These are phyloP conservation scores for Ophiostoma novo-ulmi DNA, from an alignment of 2,329 filamentous ascomycete genomes.

Conservation along the genomic window DNA sequence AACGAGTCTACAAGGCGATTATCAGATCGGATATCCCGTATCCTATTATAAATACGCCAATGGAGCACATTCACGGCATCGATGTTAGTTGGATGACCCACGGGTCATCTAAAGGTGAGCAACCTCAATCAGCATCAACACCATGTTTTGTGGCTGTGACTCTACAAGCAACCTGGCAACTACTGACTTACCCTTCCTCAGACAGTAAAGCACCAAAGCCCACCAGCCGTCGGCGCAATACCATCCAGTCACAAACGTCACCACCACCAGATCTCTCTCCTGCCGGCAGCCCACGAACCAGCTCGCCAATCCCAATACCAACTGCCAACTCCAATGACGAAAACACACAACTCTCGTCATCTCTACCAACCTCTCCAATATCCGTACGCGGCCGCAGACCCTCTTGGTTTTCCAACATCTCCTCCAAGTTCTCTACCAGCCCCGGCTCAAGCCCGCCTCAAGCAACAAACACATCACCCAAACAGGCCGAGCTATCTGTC, in stretches of 20 bases:
- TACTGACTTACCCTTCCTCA: slow-evolving; percentile 19
- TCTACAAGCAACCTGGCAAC: not conserved
- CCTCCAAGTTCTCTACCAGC: slow-evolving; percentile 76
- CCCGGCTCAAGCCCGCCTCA: slow-evolving; percentile 34
- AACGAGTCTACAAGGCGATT: not conserved
- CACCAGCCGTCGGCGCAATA: slow-evolving; percentile 30
- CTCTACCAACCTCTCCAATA: slow-evolving; percentile 13
- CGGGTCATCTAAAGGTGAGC: slow-evolving; percentile 70
- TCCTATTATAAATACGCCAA: slow-evolving; percentile 34
- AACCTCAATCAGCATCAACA: not conserved
- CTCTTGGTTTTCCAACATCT: slow-evolving; percentile 92
- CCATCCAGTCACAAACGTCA: slow-evolving; percentile 29
- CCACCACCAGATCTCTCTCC: slow-evolving; percentile 3
- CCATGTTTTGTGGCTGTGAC: not conserved
- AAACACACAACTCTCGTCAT: slow-evolving; percentile 16
- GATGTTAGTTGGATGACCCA: slow-evolving; percentile 88
- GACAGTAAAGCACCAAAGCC: slow-evolving; percentile 32
- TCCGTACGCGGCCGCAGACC: slow-evolving; percentile 49
- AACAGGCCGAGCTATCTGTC: slow-evolving; percentile 42
- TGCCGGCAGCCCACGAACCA: not conserved
- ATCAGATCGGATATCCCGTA: not conserved
- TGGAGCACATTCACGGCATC: slow-evolving; percentile 77
- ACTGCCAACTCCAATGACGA: not conserved
- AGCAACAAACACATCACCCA: slow-evolving; percentile 35
- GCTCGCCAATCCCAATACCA: slow-evolving; percentile 10